Evolutionary conservation across 805 yeast species (phyloP).

Genomic region (Yamadazyma laniorum): DNA sequence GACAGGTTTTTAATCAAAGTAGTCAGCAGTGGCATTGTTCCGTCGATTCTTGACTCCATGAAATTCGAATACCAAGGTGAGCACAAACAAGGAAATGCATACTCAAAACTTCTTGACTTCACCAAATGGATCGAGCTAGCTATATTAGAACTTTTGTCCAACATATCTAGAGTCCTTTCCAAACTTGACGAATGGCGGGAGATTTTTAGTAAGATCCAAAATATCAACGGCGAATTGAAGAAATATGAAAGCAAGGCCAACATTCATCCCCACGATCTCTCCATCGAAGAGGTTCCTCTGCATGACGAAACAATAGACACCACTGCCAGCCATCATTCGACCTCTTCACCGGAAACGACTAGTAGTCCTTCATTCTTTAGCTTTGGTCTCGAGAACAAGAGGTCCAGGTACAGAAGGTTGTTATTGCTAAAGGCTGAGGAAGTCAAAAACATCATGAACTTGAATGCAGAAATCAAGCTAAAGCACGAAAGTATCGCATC

Average conservation of each 20-base stretch:
- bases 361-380: slow-evolving; percentile 27
- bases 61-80: slow-evolving; percentile 12
- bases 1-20: slow-evolving; percentile 16
- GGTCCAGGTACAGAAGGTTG: slow-evolving; percentile 45
- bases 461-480: slow-evolving; percentile 47
- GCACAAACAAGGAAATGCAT: slow-evolving; percentile 10
- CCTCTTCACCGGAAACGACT: slow-evolving; percentile 1
- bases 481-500: slow-evolving; percentile 65
- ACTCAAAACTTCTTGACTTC: slow-evolving; percentile 15
- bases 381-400: slow-evolving; percentile 51
- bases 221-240: slow-evolving; percentile 27
- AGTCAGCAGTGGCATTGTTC: slow-evolving; percentile 8
- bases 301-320: not conserved
- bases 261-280: slow-evolving; percentile 4
- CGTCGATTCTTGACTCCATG: not conserved
- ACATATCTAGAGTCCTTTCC: slow-evolving; percentile 21
- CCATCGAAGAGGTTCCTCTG: not conserved
- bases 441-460: slow-evolving; percentile 38
- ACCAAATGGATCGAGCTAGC: slow-evolving; percentile 25
- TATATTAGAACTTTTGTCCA: slow-evolving; percentile 22
- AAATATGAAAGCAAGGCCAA: slow-evolving; percentile 23
- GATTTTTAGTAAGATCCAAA: slow-evolving; percentile 25
- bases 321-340: not conserved
- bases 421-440: slow-evolving; percentile 40
- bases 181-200: slow-evolving; percentile 32